Evolutionary conservation across 1,284 basidiomycete genomes (phyloP), one percentile per base, ranked within the genome.

Genomic region (Ustilago cynodontis): DNA sequence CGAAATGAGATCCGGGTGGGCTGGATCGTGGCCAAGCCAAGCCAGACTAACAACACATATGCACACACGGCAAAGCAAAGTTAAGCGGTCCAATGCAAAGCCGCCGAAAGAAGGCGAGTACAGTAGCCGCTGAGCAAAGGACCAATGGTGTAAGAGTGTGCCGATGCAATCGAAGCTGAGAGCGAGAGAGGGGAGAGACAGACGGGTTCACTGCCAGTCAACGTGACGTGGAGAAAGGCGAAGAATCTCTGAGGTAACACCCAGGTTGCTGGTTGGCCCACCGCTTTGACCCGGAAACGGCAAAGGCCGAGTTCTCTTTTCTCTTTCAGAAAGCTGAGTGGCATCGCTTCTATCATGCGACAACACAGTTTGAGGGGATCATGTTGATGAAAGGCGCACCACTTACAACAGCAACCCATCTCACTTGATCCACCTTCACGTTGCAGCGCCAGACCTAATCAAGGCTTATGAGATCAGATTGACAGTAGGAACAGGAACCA

Each of bases 281-380:
- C 50, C 31, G 59, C n/a, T 13, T 5, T 18, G n/a, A 68, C 66
- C 66, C 60, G 59, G 59, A 51, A 49, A 53, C 55, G 65, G 50
- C 65, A 68, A 68, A 45, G 13, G 3, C 55, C 65, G 59, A 67
- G 60, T 29, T 39, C 39, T 56, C 24, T 24, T 20, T 14, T 39
- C 47, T 26, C n/a, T 20, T 39, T 31, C 28, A 26, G 24, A 20
- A 49, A 49, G 47, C 10, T 22, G 7, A 43, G 11, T 43, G 20
- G 22, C 26, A 28, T 18, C 24, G 11, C 24, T 49, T 10, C 22
- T 10, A 49, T 24, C 47, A 49, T 13, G 24, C 24, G 26, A 43
- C n/a, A 33, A 33, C 11, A 43, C 41, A 20, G 11, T 8, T 20
- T 43, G 41, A 43, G 8, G n/a, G 20, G 37, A 22, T 20, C 7